Conservation (phyloP, 768 basidiomycete genomes). For the Russula earlei region DNA sequence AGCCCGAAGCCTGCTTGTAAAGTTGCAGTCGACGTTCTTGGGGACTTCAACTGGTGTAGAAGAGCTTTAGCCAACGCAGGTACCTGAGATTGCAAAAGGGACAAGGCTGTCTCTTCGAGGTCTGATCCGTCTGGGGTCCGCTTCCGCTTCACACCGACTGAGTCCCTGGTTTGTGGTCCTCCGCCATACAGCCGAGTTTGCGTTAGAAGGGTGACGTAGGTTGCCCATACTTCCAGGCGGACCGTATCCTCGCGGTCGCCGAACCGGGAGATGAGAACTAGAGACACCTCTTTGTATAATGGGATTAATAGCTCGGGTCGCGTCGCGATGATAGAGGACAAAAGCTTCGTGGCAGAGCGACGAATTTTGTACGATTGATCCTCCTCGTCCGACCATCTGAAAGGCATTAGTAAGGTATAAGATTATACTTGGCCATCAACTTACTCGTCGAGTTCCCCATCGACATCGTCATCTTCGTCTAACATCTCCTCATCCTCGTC, state of each 20-base stretch:
- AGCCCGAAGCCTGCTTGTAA: constrained; percentile 83
- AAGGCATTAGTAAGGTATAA: background rate
- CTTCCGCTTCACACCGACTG: constrained; percentile 61
- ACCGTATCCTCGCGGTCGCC: constrained; percentile 95
- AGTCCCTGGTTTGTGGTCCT: constrained; percentile 41
- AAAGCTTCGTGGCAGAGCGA: constrained; percentile 83
- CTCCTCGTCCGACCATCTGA: constrained; percentile 93
- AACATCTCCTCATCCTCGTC: constrained; percentile 54
- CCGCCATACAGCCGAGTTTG: constrained; percentile 80
- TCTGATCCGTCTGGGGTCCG: constrained; percentile 68
- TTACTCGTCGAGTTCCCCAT: constrained; percentile 69
- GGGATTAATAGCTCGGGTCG: constrained; percentile 77
- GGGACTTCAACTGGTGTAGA: constrained; percentile 73
- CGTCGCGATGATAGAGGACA: constrained; percentile 77
- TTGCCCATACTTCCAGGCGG: constrained; percentile 82
- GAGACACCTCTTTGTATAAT: constrained; percentile 79
- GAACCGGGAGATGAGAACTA: constrained; percentile 83
- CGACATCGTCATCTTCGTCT: constrained; percentile 69
- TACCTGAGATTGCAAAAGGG: constrained; percentile 64
- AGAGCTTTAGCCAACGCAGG: constrained; percentile 72
- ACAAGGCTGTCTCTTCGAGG: constrained; percentile 63
- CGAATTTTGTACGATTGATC: constrained; percentile 98
- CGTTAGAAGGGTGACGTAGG: constrained; percentile 71
- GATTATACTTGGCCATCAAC: constrained; percentile 22
- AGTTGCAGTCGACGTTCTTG: constrained; percentile 67